phyloP scores from a whole-genome alignment of 441 rosid species.

The Pelargonium citronellum region DNA sequence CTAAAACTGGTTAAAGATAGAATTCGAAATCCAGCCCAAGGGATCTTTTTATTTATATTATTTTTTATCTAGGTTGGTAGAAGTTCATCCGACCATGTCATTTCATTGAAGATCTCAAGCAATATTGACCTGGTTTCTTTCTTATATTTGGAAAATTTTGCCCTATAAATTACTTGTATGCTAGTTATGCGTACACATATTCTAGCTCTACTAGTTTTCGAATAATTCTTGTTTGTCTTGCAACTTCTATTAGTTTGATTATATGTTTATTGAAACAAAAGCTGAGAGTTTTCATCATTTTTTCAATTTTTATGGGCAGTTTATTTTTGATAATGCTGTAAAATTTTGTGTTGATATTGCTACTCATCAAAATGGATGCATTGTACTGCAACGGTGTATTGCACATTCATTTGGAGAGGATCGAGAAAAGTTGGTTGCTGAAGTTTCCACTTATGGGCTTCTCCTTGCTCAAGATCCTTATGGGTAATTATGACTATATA shows the following conservation, averaged over 20 bases:
- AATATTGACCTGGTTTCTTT: too few relatives aligned
- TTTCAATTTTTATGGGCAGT: constrained; percentile 35
- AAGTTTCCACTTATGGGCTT: constrained; percentile 50
- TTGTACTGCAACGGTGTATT: constrained; percentile 70
- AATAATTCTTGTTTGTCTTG: neutral
- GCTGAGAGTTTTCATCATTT: constrained; percentile 8
- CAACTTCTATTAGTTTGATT: neutral
- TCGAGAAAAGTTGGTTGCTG: constrained; percentile 44
- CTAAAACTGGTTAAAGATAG: too few relatives aligned
- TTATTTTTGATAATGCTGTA: constrained; percentile 60
- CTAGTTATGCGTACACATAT: too few relatives aligned
- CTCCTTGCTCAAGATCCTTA: constrained; percentile 75
- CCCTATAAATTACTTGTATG: too few relatives aligned
- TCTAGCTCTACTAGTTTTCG: too few relatives aligned
- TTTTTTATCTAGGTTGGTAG: too few relatives aligned
- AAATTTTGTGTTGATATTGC: constrained; percentile 63
- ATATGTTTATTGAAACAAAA: neutral
- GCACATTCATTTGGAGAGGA: constrained; percentile 42
- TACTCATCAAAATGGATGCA: constrained; percentile 75
- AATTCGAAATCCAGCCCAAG: too few relatives aligned
- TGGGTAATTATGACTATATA: constrained; percentile 39
- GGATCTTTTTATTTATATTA: too few relatives aligned
- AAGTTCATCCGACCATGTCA: too few relatives aligned
- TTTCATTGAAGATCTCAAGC: too few relatives aligned
- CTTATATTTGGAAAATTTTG: too few relatives aligned